phyloP scores from a whole-genome alignment of 78 protist genomes.

The Pigoraptor vietnamica region DNA sequence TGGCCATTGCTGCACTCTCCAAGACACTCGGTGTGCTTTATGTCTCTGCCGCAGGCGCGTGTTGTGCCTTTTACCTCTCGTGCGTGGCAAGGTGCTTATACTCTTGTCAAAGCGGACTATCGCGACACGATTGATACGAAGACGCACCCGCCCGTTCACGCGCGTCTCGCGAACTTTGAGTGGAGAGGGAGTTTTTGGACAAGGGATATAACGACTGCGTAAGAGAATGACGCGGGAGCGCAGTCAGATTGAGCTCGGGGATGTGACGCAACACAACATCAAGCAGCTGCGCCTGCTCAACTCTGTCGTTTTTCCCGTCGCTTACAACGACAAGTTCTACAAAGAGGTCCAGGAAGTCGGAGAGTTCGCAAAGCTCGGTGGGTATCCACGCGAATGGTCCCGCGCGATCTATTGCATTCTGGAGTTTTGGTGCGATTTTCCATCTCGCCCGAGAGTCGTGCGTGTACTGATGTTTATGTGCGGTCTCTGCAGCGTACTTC shows the following conservation, averaged over 20 bases:
- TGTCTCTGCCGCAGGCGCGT: no score
- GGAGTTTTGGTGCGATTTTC: neutral
- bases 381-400: neutral
- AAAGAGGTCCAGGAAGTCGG: neutral
- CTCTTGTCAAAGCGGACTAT: no score
- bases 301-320: conserved; percentile 28
- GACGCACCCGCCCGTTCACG: no score
- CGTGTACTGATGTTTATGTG: neutral
- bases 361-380: conserved; percentile 34
- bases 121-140: no score
- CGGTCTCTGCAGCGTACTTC: conserved; percentile 12
- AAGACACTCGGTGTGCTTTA: no score
- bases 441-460: neutral
- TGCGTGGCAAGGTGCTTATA: no score
- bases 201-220: no score
- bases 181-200: no score
- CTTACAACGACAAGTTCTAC: conserved; percentile 31
- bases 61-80: no score
- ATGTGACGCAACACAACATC: conserved; percentile 17
- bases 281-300: conserved; percentile 10
- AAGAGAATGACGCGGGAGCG: neutral
- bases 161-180: no score
- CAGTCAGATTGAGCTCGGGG: conserved; percentile 14
- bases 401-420: neutral
- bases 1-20: no score